Evolutionary conservation across 2,329 filamentous ascomycete species (phyloP), one percentile per base, ranked within the genome.

Genomic region (Aspergillus niger): DNA sequence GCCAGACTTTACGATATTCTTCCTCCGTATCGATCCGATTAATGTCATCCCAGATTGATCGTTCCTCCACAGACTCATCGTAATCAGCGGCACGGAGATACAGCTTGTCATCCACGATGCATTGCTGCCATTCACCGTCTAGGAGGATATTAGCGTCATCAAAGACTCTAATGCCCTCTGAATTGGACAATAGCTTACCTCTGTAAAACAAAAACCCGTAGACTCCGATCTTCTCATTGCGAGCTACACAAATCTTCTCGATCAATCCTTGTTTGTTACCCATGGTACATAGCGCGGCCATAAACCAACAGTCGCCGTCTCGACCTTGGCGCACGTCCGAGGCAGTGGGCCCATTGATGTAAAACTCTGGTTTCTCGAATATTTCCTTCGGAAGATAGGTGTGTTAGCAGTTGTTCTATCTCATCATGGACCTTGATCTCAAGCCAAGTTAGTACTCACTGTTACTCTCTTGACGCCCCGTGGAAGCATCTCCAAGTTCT

Each of bases 61-160:
- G 86, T 70, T 92, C 89, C 72, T 90, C 84, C 54, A 90, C 88
- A 1, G 87, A 89, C 36, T 91, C 90, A 65, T 96, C 91, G 79
- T 91, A 96, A 70, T 90, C 89, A 4, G 91, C 89, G 1, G 90
- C 91, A 61, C 89, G 91, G 17, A 96, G 84, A 73, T 91, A 96
- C 2, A 97, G 82, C 76, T 96, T 96, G 75, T 97, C 92, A 71
- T 97, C 92, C 61, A 97, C 87, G 63, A 97, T 93, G 60, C 91
- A 92, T 68, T 92, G 92, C 59, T 94, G 90, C 92, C 92, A 97
- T 76, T 95, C 91, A 56, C 92, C 92, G 67, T 94, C 91, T 85
- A 65, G 17, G 8, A 17, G 51, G 10, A 8, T 15, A 20, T 63
- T 11, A 64, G 43, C 3, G 43, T 17, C 44, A 15, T 24, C 10